Evolutionary conservation across 345 rosid species (phyloP).

Genomic region (Gossypium thurberi): DNA sequence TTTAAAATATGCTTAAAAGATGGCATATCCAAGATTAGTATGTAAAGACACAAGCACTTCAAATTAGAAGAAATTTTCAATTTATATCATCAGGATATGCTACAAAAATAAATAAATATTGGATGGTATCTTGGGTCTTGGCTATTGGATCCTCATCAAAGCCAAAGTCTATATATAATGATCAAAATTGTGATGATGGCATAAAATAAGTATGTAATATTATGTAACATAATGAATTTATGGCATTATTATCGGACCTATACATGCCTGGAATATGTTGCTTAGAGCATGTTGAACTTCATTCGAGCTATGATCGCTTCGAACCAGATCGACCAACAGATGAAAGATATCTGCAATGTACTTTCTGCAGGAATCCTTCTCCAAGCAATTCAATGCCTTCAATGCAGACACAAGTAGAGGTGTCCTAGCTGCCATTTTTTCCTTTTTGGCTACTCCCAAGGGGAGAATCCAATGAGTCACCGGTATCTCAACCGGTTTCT

Average conservation of each 20-base stretch:
- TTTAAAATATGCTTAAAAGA: too few species aligned
- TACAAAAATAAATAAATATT: background rate
- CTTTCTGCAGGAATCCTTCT: conserved; percentile 47
- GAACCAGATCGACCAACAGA: conserved; percentile 71
- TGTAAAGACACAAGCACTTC: background rate
- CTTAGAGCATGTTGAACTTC: conserved; percentile 66
- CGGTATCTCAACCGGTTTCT: conserved; percentile 21
- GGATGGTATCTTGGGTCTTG: background rate
- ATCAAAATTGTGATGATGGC: conserved; percentile 27
- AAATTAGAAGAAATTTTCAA: background rate
- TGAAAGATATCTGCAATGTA: conserved; percentile 52
- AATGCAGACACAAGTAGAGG: conserved; percentile 56
- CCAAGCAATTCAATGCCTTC: conserved; percentile 44
- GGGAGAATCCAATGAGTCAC: conserved; percentile 64
- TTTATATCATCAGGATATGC: background rate
- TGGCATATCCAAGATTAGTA: too few species aligned
- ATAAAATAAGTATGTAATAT: conserved; percentile 1
- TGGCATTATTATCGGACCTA: conserved; percentile 61
- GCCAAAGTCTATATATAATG: conserved; percentile 5
- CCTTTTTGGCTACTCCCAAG: conserved; percentile 63
- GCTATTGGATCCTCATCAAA: background rate
- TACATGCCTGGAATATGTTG: conserved; percentile 68
- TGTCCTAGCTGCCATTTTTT: conserved; percentile 76
- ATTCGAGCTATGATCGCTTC: conserved; percentile 80
- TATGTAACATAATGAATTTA: conserved; percentile 4